Conservation (phyloP, 1,139 yeast species). For the Torulaspora globosa region DNA sequence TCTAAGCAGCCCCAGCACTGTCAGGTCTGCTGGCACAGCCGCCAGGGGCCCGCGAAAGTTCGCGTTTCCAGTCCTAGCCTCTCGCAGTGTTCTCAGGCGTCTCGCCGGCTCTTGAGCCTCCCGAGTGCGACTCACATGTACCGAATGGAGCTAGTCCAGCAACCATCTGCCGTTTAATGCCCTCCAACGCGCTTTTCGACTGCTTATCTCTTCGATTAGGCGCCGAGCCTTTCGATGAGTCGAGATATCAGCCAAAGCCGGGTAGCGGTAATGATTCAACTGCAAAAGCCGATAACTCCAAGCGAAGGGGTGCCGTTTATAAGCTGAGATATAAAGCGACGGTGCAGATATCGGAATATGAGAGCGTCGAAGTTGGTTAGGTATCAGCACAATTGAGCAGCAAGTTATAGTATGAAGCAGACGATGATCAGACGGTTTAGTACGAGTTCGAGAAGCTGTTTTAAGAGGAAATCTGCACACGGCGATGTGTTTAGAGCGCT, state of each 20-base stretch:
- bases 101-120: too few species aligned
- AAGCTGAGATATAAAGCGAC: background rate
- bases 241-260: background rate
- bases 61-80: too few species aligned
- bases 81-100: too few species aligned
- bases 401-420: background rate
- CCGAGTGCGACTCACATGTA: too few species aligned
- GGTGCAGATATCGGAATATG: background rate
- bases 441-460: conserved; percentile 4
- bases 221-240: background rate
- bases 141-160: too few species aligned
- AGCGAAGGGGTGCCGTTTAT: background rate
- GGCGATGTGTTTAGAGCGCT: conserved; percentile 24
- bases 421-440: conserved; percentile 13
- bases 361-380: background rate
- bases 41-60: too few species aligned
- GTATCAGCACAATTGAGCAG: background rate
- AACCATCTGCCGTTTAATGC: too few species aligned
- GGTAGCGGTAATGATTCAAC: too few species aligned
- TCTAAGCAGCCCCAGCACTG: too few species aligned
- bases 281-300: background rate
- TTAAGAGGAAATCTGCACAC: conserved; percentile 8
- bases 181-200: too few species aligned
- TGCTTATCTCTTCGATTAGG: background rate
- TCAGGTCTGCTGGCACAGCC: too few species aligned